phyloP scores from a whole-genome alignment of 75 land plant species.

The Azolla pinnata region DNA sequence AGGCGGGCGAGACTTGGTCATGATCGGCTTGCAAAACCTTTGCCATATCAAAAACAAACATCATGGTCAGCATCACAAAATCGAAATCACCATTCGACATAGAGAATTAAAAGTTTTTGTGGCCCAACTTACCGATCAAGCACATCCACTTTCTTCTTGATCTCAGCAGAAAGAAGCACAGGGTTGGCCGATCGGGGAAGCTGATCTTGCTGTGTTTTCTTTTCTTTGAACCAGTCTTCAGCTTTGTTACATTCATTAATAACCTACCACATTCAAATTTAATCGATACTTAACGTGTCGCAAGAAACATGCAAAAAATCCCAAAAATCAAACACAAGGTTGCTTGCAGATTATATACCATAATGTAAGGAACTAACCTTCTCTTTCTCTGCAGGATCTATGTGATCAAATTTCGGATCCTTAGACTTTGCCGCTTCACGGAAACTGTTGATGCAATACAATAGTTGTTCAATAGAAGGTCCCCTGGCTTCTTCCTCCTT shows the following conservation, averaged over 20 bases:
- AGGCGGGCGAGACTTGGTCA: constrained; percentile 69
- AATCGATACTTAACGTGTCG: background rate
- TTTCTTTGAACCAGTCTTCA: constrained; percentile 77
- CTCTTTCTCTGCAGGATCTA: constrained; percentile 36
- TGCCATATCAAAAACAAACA: background rate
- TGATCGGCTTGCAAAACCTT: constrained; percentile 91
- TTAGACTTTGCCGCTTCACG: constrained; percentile 60
- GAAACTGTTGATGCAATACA: constrained; percentile 72
- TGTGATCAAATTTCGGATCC: constrained; percentile 47
- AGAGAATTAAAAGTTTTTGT: too few relatives aligned
- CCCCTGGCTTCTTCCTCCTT: constrained; percentile 31
- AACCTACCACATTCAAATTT: constrained; percentile 28
- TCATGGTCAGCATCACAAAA: too few relatives aligned
- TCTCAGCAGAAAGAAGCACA: constrained; percentile 48
- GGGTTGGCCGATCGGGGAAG: constrained; percentile 67
- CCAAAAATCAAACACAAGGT: background rate
- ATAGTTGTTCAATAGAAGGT: constrained; percentile 18
- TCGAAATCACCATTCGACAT: too few relatives aligned
- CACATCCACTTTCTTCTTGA: constrained; percentile 63
- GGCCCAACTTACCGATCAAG: constrained; percentile 71
- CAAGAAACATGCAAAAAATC: background rate
- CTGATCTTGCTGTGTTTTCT: constrained; percentile 57
- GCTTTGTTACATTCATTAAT: constrained; percentile 64
- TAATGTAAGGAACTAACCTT: constrained; percentile 24
- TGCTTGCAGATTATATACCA: background rate